These are phyloP conservation scores for Diphasiastrum complanatum DNA, from an alignment of 83 land plant species.

Conservation along the genomic window DNA sequence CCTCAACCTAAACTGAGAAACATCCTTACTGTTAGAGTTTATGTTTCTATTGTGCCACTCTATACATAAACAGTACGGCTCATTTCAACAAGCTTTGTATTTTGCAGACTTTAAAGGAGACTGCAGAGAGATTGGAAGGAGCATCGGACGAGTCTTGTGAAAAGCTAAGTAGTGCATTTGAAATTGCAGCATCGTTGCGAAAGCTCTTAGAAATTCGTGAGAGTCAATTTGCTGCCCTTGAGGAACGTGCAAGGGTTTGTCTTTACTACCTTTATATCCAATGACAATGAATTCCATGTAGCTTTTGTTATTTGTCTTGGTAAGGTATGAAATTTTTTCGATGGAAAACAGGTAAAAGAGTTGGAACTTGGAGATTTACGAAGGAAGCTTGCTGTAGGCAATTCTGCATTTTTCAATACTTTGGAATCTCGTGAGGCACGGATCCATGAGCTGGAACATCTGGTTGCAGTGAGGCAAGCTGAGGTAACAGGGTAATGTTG, in stretches of 20 bases:
- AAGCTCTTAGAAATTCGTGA: constrained; percentile 28
- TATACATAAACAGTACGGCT: no score
- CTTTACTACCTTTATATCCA: neutral
- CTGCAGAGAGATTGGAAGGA: constrained; percentile 29
- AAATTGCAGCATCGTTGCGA: constrained; percentile 30
- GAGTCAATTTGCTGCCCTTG: constrained; percentile 26
- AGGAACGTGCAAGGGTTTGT: constrained; percentile 21
- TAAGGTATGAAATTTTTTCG: neutral
- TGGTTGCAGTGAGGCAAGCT: constrained; percentile 17
- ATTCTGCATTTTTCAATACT: constrained; percentile 20
- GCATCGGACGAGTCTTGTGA: constrained; percentile 35
- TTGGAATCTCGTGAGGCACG: constrained; percentile 29
- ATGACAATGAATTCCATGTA: neutral
- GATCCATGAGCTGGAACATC: constrained; percentile 21
- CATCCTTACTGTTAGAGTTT: no score
- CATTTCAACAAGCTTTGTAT: no score
- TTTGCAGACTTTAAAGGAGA: constrained; percentile 26
- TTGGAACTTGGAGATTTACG: constrained; percentile 25
- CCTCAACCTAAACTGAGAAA: no score
- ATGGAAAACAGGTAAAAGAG: constrained; percentile 22
- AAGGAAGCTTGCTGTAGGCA: constrained; percentile 24
- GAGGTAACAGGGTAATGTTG: constrained; percentile 9
- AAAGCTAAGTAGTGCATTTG: constrained; percentile 31
- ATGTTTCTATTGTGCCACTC: no score
- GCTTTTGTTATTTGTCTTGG: neutral